Percentiles rank a stretch among this genome's conserved stretches.
Evolutionary conservation across 2,329 filamentous ascomycete species (phyloP).

Genomic region (Orbilia javanica): DNA sequence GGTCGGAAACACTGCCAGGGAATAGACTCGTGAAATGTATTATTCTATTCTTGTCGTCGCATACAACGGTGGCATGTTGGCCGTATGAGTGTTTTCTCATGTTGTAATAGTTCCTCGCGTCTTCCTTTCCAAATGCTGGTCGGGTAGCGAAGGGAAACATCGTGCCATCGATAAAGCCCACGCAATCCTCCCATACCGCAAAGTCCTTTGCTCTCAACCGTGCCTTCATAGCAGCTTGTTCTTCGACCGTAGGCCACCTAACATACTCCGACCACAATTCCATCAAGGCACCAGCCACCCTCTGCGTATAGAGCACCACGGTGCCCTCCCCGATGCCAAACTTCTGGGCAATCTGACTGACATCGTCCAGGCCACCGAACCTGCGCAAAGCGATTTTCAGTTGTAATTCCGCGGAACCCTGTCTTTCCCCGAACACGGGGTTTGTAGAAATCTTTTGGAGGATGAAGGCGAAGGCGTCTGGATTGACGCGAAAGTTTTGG

Average conservation of each 20-base stretch:
- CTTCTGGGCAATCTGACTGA: conserved; percentile 2
- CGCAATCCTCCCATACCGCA: conserved; percentile 9
- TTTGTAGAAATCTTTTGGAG: neutral
- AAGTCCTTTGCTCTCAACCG: conserved; percentile 1
- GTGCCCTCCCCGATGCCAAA: conserved; percentile 9
- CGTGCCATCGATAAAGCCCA: conserved; percentile 13
- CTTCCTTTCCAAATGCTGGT: conserved; percentile 14
- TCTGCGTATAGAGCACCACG: neutral
- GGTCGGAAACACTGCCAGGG: conserved; percentile 16
- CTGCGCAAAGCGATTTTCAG: conserved; percentile 8
- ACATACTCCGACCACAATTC: neutral
- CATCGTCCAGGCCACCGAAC: neutral
- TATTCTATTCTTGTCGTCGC: conserved; percentile 13
- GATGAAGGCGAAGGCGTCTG: conserved; percentile 5
- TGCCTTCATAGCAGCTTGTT: conserved; percentile 13
- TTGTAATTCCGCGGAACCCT: neutral
- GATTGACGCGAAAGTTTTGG: conserved; percentile 14
- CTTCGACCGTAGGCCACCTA: conserved; percentile 1
- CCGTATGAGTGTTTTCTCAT: conserved; percentile 15
- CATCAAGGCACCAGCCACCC: neutral
- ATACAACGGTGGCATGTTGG: conserved; percentile 15
- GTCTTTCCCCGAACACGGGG: neutral
- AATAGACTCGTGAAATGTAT: conserved; percentile 14
- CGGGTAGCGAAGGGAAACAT: conserved; percentile 28
- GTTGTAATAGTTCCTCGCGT: conserved; percentile 21